phyloP scores from a whole-genome alignment of 2,329 filamentous ascomycete genomes.

The Aspergillus sp. region DNA sequence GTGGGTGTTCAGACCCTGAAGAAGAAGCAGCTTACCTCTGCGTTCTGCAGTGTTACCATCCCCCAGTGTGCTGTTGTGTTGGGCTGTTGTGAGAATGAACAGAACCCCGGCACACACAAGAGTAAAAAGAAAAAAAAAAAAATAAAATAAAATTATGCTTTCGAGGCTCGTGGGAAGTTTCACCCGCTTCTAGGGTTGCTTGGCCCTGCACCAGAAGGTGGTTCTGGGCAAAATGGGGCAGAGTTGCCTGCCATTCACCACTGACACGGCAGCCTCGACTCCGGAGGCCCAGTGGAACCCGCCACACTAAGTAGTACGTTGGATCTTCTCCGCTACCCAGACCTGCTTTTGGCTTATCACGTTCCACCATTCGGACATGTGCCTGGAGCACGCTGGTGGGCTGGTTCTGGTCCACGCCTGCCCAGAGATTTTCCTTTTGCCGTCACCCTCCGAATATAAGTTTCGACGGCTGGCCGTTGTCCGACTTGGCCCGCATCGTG shows the following conservation, averaged over 20 bases:
- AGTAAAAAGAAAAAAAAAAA: too few relatives aligned
- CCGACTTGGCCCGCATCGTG: slow-evolving; percentile 27
- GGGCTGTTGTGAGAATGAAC: too few relatives aligned
- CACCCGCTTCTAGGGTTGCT: slow-evolving; percentile 3
- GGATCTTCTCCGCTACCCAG: slow-evolving; percentile 15
- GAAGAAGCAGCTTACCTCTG: too few relatives aligned
- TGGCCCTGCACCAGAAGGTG: not conserved
- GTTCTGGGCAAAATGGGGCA: not conserved
- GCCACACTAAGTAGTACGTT: slow-evolving; percentile 11
- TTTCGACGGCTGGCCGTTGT: slow-evolving; percentile 14
- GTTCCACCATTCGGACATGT: slow-evolving; percentile 22
- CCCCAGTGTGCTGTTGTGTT: too few relatives aligned
- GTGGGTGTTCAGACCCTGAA: too few relatives aligned
- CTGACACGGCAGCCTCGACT: slow-evolving; percentile 12
- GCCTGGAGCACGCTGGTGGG: slow-evolving; percentile 18
- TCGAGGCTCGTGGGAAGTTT: not conserved
- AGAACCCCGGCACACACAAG: too few relatives aligned
- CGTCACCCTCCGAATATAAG: slow-evolving; percentile 22
- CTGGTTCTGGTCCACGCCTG: slow-evolving; percentile 19
- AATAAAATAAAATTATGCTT: not conserved
- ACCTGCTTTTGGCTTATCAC: slow-evolving; percentile 24
- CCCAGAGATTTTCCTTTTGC: slow-evolving; percentile 21
- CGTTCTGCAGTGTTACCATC: too few relatives aligned
- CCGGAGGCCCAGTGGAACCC: not conserved
- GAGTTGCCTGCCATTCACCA: slow-evolving; percentile 4